Percentiles rank a stretch among this genome's conserved stretches.
These are phyloP conservation scores for Eutrema japonicum DNA, from an alignment of 345 rosid genomes.

Conservation along the genomic window DNA sequence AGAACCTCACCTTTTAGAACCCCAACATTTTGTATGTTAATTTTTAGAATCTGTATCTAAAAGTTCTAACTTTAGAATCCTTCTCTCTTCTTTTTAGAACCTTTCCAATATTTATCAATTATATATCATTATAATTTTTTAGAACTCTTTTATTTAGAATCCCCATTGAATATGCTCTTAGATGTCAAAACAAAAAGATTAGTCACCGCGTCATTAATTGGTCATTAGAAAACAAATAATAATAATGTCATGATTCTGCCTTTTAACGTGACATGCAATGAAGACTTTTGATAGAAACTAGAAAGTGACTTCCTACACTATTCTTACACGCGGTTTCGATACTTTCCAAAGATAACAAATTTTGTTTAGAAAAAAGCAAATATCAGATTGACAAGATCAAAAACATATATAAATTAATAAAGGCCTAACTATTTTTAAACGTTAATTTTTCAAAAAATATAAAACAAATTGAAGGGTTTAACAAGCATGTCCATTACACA, in stretches of 20 bases:
- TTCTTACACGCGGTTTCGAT: conserved; percentile 47
- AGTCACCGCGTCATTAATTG: conserved; percentile 25
- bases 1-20: no score
- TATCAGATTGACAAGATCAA: conserved; percentile 10
- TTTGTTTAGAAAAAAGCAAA: not conserved
- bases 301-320: conserved; percentile 42
- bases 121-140: no score
- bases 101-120: no score
- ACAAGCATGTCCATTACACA: not conserved
- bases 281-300: conserved; percentile 40
- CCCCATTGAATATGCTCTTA: no score
- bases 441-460: not conserved
- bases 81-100: no score
- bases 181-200: not conserved
- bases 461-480: not conserved
- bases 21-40: no score
- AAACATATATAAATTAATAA: conserved; percentile 8
- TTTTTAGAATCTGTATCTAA: no score
- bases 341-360: conserved; percentile 22
- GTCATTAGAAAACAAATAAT: conserved; percentile 24
- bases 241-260: conserved; percentile 33
- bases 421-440: not conserved
- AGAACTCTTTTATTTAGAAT: no score
- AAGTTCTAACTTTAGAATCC: no score
- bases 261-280: conserved; percentile 42